These are phyloP conservation scores for Epichloe brachyelytri DNA, from an alignment of 2,329 filamentous ascomycete species.

Conservation along the genomic window DNA sequence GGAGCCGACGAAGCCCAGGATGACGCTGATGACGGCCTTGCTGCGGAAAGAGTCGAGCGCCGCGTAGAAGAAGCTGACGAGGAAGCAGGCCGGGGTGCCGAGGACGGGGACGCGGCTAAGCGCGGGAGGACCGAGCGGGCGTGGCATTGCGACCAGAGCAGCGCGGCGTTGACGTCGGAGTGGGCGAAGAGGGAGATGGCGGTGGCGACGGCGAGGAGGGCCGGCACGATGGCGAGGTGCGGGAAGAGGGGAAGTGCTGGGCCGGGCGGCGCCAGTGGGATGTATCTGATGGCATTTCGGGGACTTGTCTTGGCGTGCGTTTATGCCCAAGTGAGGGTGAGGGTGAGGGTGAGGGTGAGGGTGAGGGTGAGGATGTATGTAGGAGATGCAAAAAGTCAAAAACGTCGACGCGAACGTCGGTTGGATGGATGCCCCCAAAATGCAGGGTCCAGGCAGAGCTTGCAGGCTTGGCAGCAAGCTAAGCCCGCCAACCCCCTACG, in stretches of 20 bases:
- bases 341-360: too few species aligned
- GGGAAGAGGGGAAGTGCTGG: conserved; percentile 38
- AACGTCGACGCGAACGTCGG: too few species aligned
- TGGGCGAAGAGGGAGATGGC: conserved; percentile 28
- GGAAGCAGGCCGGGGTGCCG: conserved; percentile 34
- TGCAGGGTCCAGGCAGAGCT: too few species aligned
- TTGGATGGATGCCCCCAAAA: too few species aligned
- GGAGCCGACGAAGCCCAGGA: conserved; percentile 32
- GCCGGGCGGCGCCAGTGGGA: conserved; percentile 29
- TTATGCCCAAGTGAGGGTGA: neutral
- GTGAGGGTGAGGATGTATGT: too few species aligned
- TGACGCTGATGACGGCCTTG: conserved; percentile 25
- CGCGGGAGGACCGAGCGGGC: conserved; percentile 29
- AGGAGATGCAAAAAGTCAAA: too few species aligned
- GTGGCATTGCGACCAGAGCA: conserved; percentile 42
- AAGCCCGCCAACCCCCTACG: too few species aligned
- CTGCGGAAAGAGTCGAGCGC: conserved; percentile 29
- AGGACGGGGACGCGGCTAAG: conserved; percentile 32
- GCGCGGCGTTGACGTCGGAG: conserved; percentile 36
- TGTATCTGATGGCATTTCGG: neutral
- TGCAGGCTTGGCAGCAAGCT: too few species aligned
- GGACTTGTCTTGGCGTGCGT: neutral
- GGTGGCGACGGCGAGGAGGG: conserved; percentile 32
- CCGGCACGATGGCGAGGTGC: conserved; percentile 36
- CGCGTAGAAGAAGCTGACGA: conserved; percentile 35